Percentiles rank a stretch among this genome's conserved stretches.
These are phyloP conservation scores for Trichosporon asahii DNA, from an alignment of 1,284 basidiomycete species.

Conservation along the genomic window DNA sequence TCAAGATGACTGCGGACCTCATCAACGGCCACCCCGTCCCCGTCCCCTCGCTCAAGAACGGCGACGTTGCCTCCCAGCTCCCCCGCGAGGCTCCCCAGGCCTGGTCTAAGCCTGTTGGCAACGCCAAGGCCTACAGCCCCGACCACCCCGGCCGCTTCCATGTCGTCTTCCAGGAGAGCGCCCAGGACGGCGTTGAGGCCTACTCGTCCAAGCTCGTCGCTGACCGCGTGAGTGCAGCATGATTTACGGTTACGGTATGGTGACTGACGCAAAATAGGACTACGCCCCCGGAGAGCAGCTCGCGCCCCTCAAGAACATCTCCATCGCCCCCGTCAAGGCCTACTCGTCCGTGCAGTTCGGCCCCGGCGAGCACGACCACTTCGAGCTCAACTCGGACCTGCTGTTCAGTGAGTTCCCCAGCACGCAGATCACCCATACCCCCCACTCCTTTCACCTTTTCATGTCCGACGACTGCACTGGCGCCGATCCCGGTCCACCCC, in stretches of 20 bases:
- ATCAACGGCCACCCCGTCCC: conserved; percentile 2
- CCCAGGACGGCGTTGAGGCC: conserved; percentile 33
- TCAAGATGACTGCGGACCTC: conserved; percentile 5
- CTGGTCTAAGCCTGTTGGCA: conserved; percentile 43
- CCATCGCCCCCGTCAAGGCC: conserved; percentile 44
- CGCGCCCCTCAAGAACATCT: conserved; percentile 39
- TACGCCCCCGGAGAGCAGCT: conserved; percentile 38
- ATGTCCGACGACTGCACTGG: no score
- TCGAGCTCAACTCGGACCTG: conserved; percentile 65
- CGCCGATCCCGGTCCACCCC: background rate
- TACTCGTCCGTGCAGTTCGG: conserved; percentile 53
- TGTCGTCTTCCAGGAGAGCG: conserved; percentile 38
- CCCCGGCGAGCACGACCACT: conserved; percentile 56
- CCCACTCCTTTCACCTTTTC: background rate
- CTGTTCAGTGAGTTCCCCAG: conserved; percentile 53
- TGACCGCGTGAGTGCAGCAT: conserved; percentile 32
- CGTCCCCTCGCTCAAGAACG: conserved; percentile 9
- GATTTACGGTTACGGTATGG: background rate
- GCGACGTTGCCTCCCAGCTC: conserved; percentile 16
- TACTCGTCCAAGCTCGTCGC: conserved; percentile 46
- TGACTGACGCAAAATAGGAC: conserved; percentile 31
- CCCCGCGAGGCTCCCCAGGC: conserved; percentile 23
- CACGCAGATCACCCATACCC: no score
- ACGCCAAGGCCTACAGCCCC: conserved; percentile 43
- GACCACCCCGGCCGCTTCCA: conserved; percentile 45